Base-by-base conservation (phyloP, 1,284 basidiomycete species). In the Tilletia setariae region DNA sequence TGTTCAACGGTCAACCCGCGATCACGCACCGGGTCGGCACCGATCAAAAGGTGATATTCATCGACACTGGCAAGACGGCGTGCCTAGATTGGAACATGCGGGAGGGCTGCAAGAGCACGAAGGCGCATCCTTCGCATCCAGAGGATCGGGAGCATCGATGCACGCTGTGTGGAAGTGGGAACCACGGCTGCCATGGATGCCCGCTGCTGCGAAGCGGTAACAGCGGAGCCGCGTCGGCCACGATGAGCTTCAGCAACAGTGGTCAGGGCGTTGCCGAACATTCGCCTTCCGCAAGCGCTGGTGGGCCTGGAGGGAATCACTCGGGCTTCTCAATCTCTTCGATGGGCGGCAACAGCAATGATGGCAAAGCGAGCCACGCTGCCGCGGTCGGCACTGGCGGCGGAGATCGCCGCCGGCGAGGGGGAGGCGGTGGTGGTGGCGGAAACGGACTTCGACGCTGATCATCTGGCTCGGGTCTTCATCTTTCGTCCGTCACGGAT, bases 41-140 rank as follows among this genome's bases (percentile, higher is more conserved):
- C 28, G 56, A 61, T 15, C 25, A 30, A 19, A 61, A 61, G 19
- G 56, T 61, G 28, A 32, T 61, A 8, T 61, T 61, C 56, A 25
- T 25, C 25, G 56, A 61, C 56, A 32, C 56, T 25, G 56, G 56
- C 56, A 30, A 32, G 56, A 61, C 56, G 56, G 56, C 56, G 23
- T 61, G 56, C 32, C 30, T 61, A 30, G 56, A 61, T 21, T 61
- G 28, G 11, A 61, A 61, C 56, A 61, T 61, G 56, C 25, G 25
- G 2, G 25, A 32, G 11, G 56, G 56, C 13, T 61, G 56, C 32
- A 15, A 30, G 9, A 32, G 30, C 46, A 19, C 19, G 6, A 49
- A 23, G 6, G 21, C 46, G 56, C 23, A 30, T 21, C 51, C 21
- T 53, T 25, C 51, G n/a, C 51, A 53, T 28, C 56, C 56, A 7